phyloP scores from a whole-genome alignment of 2,329 filamentous ascomycete species.

The Tolypocladium tropicale region DNA sequence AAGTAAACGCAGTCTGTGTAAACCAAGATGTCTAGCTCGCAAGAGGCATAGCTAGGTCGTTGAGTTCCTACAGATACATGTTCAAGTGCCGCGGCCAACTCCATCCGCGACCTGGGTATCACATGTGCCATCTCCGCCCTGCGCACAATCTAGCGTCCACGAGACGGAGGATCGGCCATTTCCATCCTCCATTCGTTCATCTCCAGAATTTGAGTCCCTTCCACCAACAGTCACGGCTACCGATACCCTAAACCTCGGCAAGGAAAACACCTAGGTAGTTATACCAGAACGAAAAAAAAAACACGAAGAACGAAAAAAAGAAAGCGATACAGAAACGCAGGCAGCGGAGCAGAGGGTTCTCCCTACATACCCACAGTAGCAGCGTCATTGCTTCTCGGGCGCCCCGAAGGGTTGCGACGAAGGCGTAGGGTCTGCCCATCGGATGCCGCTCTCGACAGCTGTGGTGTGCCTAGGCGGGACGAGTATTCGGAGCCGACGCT shows the following conservation, averaged over 20 bases:
- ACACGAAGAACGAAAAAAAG: neutral
- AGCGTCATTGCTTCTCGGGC: conserved; percentile 5
- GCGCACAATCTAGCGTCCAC: neutral
- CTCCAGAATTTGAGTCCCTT: neutral
- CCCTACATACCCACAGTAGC: conserved; percentile 5
- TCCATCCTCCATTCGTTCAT: neutral
- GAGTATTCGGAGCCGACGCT: conserved; percentile 14
- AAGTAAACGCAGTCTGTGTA: neutral
- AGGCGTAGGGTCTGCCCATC: conserved; percentile 7
- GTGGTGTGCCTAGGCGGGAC: conserved; percentile 14
- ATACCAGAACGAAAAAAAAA: neutral
- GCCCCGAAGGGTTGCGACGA: neutral
- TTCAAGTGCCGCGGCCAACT: neutral
- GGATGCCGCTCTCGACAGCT: conserved; percentile 16
- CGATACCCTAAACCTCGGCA: neutral
- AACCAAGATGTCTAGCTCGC: no score
- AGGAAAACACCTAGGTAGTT: neutral
- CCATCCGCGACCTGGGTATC: neutral
- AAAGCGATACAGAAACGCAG: neutral
- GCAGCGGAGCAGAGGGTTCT: neutral
- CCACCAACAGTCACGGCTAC: neutral
- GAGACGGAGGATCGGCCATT: neutral
- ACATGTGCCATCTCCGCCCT: neutral
- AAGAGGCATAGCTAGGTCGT: neutral
- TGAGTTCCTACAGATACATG: neutral